Evolutionary conservation across 371 early-diverging fungal genomes (phyloP).

Genomic region (Circinella minor): DNA sequence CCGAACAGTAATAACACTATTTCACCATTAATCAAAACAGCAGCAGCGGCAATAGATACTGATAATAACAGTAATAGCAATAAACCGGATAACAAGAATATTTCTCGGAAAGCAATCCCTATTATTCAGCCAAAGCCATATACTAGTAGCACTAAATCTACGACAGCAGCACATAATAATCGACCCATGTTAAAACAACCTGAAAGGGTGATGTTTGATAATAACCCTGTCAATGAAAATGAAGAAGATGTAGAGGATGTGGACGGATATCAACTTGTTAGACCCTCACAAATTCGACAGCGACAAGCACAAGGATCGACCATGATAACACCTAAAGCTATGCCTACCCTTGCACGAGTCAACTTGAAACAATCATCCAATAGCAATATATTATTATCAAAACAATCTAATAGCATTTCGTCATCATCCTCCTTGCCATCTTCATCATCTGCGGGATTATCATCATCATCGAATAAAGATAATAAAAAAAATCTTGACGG

Average conservation of each 20-base stretch:
- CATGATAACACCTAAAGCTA: constrained; percentile 15
- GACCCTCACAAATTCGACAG: constrained; percentile 44
- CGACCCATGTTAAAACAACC: constrained; percentile 8
- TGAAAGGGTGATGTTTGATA: constrained; percentile 18
- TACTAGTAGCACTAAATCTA: constrained; percentile 1
- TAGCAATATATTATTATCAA: not conserved
- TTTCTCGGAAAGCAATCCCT: constrained; percentile 7
- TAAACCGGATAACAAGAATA: not conserved
- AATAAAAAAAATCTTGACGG: not conserved
- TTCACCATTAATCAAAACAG: not conserved
- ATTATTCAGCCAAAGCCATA: constrained; percentile 18
- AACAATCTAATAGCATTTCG: too few relatives aligned
- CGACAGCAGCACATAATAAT: constrained; percentile 8
- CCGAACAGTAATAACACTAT: not conserved
- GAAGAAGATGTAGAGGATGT: constrained; percentile 26
- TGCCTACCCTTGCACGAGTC: constrained; percentile 6
- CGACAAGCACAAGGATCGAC: not conserved
- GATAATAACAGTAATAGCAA: not conserved
- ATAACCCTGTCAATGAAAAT: not conserved
- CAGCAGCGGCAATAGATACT: too few relatives aligned
- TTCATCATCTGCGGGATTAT: not conserved
- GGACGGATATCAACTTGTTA: constrained; percentile 47
- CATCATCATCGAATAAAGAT: not conserved
- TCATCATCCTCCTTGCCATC: not conserved
- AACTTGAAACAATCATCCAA: constrained; percentile 1